Percentiles rank a stretch among this genome's conserved stretches.
These are phyloP conservation scores for Ogataea pilisensis DNA, from an alignment of 805 yeast genomes.

Conservation along the genomic window DNA sequence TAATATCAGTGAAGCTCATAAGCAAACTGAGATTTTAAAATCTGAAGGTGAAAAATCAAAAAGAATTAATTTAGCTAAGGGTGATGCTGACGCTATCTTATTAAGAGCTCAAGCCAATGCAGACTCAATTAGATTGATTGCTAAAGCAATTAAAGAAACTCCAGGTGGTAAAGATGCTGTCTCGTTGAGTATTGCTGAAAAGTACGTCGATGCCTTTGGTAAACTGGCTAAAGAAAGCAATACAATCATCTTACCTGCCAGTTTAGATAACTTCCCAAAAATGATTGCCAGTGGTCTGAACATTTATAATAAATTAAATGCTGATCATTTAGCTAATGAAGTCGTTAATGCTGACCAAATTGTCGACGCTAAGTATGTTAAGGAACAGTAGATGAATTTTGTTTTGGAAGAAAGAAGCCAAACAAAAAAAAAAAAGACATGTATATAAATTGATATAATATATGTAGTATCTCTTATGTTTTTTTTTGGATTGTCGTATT, in stretches of 20 bases:
- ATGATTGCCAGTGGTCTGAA: conserved; percentile 76
- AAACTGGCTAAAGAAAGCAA: conserved; percentile 79
- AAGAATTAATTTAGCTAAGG: conserved; percentile 63
- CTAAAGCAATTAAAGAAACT: conserved; percentile 62
- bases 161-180: conserved; percentile 77
- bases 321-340: conserved; percentile 33
- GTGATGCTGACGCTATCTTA: conserved; percentile 68
- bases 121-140: conserved; percentile 58
- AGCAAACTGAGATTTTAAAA: conserved; percentile 63
- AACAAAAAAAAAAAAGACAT: neutral
- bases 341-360: conserved; percentile 9
- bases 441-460: neutral
- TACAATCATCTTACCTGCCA: conserved; percentile 73
- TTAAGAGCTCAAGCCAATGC: conserved; percentile 72
- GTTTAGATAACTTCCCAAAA: conserved; percentile 67
- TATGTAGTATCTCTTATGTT: neutral
- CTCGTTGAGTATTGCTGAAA: conserved; percentile 74
- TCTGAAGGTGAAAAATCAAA: conserved; percentile 67
- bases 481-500: no score
- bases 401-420: neutral
- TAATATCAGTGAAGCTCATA: conserved; percentile 81
- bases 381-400: neutral
- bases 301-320: conserved; percentile 46
- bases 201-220: conserved; percentile 76
- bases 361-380: neutral